Evolutionary conservation across 2,329 filamentous ascomycete species (phyloP), one percentile per base, ranked within the genome.

Genomic region (Curvularia hawaiiensis): DNA sequence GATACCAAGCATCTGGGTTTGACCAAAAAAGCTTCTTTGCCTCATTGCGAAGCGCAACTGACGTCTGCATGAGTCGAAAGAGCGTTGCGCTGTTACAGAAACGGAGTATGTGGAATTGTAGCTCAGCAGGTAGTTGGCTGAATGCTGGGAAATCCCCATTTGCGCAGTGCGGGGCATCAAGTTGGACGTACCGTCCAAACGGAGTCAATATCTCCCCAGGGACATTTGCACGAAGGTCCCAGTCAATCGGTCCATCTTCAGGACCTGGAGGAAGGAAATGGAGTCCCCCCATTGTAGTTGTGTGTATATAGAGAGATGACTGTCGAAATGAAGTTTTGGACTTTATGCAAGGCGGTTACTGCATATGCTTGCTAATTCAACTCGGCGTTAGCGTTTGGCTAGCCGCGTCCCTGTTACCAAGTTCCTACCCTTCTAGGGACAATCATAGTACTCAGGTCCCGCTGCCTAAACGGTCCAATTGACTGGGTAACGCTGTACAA

Each of bases 1-100:
- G 18, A 35, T 51, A 51, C 18, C 28, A n/a, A 3, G 39, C 26
- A n/a, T 40, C 11, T n/a, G 28, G 28, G 11, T 33, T n/a, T 4
- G 49, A 43, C 49, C 28, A 51, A 20, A 51, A 51, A 9, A 10
- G 28, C 16, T 51, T 51, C 4, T 26, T 24, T 6, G 39, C 49
- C 44, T 64, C 56, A n/a, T 41, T 4, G 1, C 58, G 59, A 10
- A 41, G 53, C 4, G 40, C 11, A 16, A 12, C 38, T 14, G 61
- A 66, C 1, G 58, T 52, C 2, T 56, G 59, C 59, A 66, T 66
- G 26, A 66, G 58, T 46, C 56, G 58, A 28, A 64, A 66, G n/a
- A 63, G 54, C 12, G 58, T 61, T 20, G 55, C 46, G 40, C 26
- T 31, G 45, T 60, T 39, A 39, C 58, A 65, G 18, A 58, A 63